These are phyloP conservation scores for Dittrichia graveolens DNA, from an alignment of 129 eudicot species.

Conservation along the genomic window DNA sequence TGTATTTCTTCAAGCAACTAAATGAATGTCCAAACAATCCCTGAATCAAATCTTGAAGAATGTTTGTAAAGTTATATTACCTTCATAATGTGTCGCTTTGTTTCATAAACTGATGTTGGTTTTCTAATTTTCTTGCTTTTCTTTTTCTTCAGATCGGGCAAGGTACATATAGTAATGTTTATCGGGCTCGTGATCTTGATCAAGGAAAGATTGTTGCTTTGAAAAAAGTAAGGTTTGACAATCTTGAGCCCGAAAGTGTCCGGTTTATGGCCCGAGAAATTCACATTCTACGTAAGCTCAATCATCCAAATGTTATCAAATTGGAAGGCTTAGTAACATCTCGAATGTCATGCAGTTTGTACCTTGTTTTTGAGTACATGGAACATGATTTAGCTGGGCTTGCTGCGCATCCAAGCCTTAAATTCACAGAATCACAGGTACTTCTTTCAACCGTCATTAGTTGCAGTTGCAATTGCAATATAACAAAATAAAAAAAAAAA, in stretches of 20 bases:
- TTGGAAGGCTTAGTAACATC: constrained; percentile 89
- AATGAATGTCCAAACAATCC: background rate
- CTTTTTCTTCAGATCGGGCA: constrained; percentile 75
- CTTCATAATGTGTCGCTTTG: constrained; percentile 8
- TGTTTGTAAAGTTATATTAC: constrained; percentile 10
- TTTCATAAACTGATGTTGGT: constrained; percentile 14
- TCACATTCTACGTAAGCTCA: constrained; percentile 68
- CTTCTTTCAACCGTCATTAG: background rate
- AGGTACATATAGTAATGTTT: constrained; percentile 91
- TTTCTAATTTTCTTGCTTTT: constrained; percentile 18
- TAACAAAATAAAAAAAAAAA: too few relatives aligned
- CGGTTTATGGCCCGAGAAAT: constrained; percentile 95
- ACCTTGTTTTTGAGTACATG: constrained; percentile 91
- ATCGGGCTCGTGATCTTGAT: constrained; percentile 85
- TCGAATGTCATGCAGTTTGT: constrained; percentile 83
- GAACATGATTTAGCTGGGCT: constrained; percentile 93
- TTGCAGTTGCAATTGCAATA: too few relatives aligned
- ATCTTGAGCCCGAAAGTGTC: constrained; percentile 84
- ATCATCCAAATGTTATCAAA: constrained; percentile 88
- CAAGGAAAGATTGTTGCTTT: constrained; percentile 86
- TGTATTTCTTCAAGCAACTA: background rate
- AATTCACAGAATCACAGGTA: constrained; percentile 94
- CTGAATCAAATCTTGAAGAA: constrained; percentile 3
- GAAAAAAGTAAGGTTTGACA: constrained; percentile 81
- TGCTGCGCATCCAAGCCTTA: constrained; percentile 69